Conservation (phyloP, 257 asterid species). For the Nicotiana benthamiana region DNA sequence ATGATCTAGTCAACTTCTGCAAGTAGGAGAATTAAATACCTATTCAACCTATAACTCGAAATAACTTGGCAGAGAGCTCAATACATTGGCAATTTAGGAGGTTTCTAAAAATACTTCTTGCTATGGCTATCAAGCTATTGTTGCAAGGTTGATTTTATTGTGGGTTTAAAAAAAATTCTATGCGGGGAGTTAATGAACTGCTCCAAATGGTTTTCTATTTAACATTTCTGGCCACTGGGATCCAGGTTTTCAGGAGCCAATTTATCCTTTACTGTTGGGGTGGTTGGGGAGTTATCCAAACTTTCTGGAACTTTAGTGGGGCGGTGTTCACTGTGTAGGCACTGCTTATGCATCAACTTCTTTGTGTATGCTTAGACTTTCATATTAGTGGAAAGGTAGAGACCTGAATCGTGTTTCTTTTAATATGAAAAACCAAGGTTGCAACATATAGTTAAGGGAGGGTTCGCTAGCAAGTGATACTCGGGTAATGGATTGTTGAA, state of each 20-base stretch:
- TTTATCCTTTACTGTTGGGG: not conserved
- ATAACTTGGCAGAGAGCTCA: not conserved
- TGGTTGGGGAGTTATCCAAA: not conserved
- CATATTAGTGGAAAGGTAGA: not conserved
- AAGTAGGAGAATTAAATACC: not conserved
- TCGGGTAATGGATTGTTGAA: not conserved
- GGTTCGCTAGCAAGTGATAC: not conserved
- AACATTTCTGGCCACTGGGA: not conserved
- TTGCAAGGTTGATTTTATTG: not conserved
- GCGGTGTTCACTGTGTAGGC: not conserved
- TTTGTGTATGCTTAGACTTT: not conserved
- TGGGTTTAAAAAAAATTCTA: not conserved
- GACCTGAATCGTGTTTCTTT: not conserved
- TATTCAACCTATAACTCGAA: not conserved
- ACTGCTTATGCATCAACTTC: not conserved
- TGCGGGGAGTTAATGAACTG: not conserved
- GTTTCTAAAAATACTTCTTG: not conserved
- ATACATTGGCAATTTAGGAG: not conserved
- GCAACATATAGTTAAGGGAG: not conserved
- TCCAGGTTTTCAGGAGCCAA: not conserved
- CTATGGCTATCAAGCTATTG: not conserved
- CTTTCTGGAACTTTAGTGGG: not conserved
- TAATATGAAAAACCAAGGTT: not conserved
- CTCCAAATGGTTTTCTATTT: not conserved
- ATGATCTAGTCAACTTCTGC: not conserved